Base-by-base conservation (phyloP, 192 early-diverging fungal genomes). In the Physocladia obscura region DNA sequence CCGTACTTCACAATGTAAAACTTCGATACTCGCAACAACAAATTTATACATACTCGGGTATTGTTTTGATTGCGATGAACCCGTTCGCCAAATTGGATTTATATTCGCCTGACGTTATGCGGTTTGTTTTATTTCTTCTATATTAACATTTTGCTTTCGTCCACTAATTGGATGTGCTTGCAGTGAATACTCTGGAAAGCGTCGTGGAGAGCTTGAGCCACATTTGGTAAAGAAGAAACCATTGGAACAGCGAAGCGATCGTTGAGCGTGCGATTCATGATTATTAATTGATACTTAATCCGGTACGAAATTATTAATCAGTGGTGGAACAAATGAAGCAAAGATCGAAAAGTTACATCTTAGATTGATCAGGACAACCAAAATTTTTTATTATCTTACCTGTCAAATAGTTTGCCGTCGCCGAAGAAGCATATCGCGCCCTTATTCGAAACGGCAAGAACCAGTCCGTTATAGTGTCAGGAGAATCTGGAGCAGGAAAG, bases 21-120 rank as follows among this genome's bases (percentile, higher is more conserved):
- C 87, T 93, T 26, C 89, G 97, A 44, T 98, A 97, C 73, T 78
- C 81, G 3, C 91, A 94, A 76, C 87, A 94, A 74, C 91, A 91
- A 74, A 98, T 98, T 75, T 98, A 98, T 79, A 98, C 97, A 17
- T 98, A 98, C 75, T 97, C 95, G 30, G 97, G 97, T 51, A 97
- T 99, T 55, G 97, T 99, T 31, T 78, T 99, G 68, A 95, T 99
- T 69, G 97, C 97, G 47, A 90, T 94, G 73, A 99, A 99, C 70
- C 97, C 97, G 2, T 99, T 98, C 78, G 85, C 85, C 50, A 79
- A 89, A 27, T 87, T 99, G 64, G 59, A 73, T 19, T 80, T 97
- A 29, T 99, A 99, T 78, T 89, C 91, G n/a, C 90, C 90, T 44
- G 60, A 62, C 31, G 29, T 62, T 15, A 62, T 62, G 60, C 64